A percentile compares a stretch with the other conserved stretches of the same genome.
Conservation (phyloP, 169 alveolate genomes). For the Eimeria falciformis region DNA sequence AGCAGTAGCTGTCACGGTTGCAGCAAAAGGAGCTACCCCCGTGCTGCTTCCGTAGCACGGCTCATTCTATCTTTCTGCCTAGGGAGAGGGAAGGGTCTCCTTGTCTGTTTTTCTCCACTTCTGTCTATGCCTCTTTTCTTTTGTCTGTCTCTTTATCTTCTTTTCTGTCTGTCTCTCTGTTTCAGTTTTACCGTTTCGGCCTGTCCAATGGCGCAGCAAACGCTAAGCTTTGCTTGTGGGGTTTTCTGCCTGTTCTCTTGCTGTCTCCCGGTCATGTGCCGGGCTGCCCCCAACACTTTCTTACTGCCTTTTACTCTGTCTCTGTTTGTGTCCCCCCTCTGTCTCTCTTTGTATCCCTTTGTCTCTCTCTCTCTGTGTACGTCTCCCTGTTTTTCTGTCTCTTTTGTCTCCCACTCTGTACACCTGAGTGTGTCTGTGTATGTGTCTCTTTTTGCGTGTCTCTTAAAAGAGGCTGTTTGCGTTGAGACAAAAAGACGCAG, state of each 20-base stretch:
- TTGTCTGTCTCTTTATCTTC: not conserved
- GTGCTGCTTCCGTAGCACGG: not conserved
- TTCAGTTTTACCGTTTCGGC: too few relatives aligned
- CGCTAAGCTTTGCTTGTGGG: too few relatives aligned
- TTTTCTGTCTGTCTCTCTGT: not conserved
- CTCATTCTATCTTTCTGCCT: not conserved
- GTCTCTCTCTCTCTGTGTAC: conserved; percentile 1
- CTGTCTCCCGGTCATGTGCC: too few relatives aligned
- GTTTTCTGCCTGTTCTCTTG: too few relatives aligned
- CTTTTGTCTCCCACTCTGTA: not conserved
- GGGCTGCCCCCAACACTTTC: too few relatives aligned
- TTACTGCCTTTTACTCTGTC: too few relatives aligned
- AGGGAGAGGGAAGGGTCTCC: not conserved
- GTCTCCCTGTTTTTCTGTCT: conserved; percentile 1
- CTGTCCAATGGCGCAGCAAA: too few relatives aligned
- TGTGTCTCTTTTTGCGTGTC: not conserved
- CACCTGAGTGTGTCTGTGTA: not conserved
- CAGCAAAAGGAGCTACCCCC: not conserved
- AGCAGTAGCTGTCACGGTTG: not conserved
- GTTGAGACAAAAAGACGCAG: too few relatives aligned
- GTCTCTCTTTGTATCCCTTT: not conserved
- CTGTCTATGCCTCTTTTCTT: not conserved
- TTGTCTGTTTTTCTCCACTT: not conserved
- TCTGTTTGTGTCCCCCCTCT: not conserved
- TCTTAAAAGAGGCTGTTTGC: too few relatives aligned